These are phyloP conservation scores for Coffea humblotiana DNA, from an alignment of 305 asterid genomes.

Conservation along the genomic window DNA sequence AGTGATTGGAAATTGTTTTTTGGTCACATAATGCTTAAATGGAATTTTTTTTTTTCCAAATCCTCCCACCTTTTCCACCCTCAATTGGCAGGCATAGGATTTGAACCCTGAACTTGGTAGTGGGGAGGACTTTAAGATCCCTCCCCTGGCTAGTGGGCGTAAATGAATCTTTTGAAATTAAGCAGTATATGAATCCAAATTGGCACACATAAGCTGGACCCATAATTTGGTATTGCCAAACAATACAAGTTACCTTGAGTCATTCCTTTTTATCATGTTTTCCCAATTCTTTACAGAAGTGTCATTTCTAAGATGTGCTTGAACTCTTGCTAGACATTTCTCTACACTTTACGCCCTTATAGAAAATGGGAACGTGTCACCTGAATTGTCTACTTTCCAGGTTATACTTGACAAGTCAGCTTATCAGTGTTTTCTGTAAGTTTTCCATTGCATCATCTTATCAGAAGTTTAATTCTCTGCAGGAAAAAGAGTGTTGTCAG, in stretches of 20 bases:
- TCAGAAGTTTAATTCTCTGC: slow-evolving; percentile 24
- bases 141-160: no score
- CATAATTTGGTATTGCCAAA: not conserved
- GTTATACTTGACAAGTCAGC: not conserved
- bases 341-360: not conserved
- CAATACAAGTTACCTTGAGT: not conserved
- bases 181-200: not conserved
- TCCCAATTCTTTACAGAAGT: not conserved
- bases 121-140: no score
- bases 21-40: not conserved
- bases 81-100: no score
- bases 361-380: not conserved
- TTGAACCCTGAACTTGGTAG: no score
- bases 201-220: not conserved
- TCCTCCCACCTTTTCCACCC: no score
- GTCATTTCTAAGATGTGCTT: not conserved
- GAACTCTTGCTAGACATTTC: not conserved
- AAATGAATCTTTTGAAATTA: not conserved
- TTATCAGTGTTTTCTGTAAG: not conserved
- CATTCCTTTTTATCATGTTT: not conserved
- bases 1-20: not conserved
- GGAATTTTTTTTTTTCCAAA: not conserved
- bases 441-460: not conserved
- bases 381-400: not conserved
- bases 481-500: slow-evolving; percentile 95